These are phyloP conservation scores for Clonostachys byssicola DNA, from an alignment of 2,329 filamentous ascomycete genomes.

Conservation along the genomic window DNA sequence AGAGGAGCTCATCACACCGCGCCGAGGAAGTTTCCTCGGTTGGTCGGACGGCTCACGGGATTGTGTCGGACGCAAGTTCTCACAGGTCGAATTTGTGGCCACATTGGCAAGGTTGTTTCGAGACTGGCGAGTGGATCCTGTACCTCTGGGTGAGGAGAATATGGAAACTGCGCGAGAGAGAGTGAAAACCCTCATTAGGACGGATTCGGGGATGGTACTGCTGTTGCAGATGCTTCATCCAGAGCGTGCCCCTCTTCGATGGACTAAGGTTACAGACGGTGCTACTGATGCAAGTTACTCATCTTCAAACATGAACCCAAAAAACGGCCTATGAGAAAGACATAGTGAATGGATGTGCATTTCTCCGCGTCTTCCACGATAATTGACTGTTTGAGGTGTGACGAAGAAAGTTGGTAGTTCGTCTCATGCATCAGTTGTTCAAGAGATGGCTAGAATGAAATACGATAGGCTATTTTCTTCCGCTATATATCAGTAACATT, in stretches of 20 bases:
- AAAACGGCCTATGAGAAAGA: too few relatives aligned
- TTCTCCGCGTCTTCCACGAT: too few relatives aligned
- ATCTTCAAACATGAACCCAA: too few relatives aligned
- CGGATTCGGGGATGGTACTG: slow-evolving; percentile 11
- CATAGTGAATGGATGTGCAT: too few relatives aligned
- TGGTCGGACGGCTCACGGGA: slow-evolving; percentile 22
- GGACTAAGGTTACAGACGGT: slow-evolving; percentile 4
- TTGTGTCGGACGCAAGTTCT: slow-evolving; percentile 22
- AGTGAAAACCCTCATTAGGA: slow-evolving; percentile 11
- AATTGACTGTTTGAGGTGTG: too few relatives aligned
- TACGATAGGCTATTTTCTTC: too few relatives aligned
- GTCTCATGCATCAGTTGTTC: too few relatives aligned
- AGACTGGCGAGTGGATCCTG: slow-evolving; percentile 13
- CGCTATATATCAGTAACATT: too few relatives aligned
- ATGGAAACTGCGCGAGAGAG: slow-evolving; percentile 7
- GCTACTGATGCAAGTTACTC: too few relatives aligned
- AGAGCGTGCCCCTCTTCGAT: slow-evolving; percentile 12
- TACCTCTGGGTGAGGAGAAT: slow-evolving; percentile 8
- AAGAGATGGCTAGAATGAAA: too few relatives aligned
- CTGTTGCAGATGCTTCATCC: slow-evolving; percentile 17
- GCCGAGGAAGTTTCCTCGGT: slow-evolving; percentile 5
- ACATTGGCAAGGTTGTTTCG: slow-evolving; percentile 15
- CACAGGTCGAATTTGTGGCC: slow-evolving; percentile 23
- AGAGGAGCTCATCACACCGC: neutral
- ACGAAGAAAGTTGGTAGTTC: too few relatives aligned